Conservation (phyloP, 768 basidiomycete species). For the Rhodotorula graminis region DNA sequence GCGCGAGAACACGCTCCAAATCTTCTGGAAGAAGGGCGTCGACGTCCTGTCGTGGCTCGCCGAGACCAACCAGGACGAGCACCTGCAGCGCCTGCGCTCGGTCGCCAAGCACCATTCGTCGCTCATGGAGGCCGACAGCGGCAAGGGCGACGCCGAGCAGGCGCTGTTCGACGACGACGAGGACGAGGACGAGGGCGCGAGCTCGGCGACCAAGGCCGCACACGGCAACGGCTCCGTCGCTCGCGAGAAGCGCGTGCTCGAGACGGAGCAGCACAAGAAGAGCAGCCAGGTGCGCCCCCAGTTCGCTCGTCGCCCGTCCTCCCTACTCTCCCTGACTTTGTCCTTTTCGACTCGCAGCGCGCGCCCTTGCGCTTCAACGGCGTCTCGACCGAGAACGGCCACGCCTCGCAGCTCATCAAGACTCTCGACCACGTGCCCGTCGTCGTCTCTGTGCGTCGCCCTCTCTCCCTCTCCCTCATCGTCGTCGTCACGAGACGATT, state of each 20-base stretch:
- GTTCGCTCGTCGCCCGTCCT: not conserved
- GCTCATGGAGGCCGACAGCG: slow-evolving; percentile 85
- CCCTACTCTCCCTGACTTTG: no score
- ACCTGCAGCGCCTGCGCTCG: slow-evolving; percentile 87
- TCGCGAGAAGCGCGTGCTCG: slow-evolving; percentile 4
- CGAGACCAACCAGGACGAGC: slow-evolving; percentile 92
- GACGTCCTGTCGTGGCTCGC: slow-evolving; percentile 94
- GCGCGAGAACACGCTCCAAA: slow-evolving; percentile 81
- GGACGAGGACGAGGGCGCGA: slow-evolving; percentile 54
- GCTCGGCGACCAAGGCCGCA: slow-evolving; percentile 50
- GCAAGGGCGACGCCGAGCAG: slow-evolving; percentile 77
- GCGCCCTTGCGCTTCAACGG: slow-evolving; percentile 13
- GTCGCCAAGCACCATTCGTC: slow-evolving; percentile 83
- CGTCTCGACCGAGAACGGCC: slow-evolving; percentile 21
- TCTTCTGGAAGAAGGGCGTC: slow-evolving; percentile 81
- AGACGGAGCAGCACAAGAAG: slow-evolving; percentile 65
- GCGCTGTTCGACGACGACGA: slow-evolving; percentile 73
- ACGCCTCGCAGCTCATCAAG: slow-evolving; percentile 19
- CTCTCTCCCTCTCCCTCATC: not conserved
- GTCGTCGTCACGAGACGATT: no score
- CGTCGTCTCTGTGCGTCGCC: slow-evolving; percentile 17
- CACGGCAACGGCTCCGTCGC: not conserved
- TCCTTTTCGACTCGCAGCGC: not conserved
- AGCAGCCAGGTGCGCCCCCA: slow-evolving; percentile 66
- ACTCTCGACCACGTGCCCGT: slow-evolving; percentile 29